Evolutionary conservation across 306 rosid species (phyloP).

Genomic region (Lathyrus tuberosus): DNA sequence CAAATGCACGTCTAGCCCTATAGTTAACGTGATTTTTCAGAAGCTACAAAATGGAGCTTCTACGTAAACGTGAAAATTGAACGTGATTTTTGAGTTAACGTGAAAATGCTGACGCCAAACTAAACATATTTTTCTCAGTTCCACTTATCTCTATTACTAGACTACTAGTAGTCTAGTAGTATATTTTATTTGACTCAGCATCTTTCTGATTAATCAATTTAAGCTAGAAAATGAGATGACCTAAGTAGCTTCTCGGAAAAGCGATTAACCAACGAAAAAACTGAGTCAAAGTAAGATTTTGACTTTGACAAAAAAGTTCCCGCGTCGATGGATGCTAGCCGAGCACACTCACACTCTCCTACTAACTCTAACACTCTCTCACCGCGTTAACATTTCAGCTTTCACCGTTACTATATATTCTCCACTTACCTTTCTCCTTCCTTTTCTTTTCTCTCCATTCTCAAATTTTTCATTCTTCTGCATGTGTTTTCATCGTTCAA

Average conservation of each 20-base stretch:
- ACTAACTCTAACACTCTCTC: constrained; percentile 30
- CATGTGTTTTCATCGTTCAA: not conserved
- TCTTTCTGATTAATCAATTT: too few species aligned
- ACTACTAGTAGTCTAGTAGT: too few species aligned
- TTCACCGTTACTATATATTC: constrained; percentile 1
- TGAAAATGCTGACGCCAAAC: too few species aligned
- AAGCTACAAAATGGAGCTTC: too few species aligned
- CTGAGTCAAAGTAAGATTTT: not conserved
- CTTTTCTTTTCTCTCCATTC: not conserved
- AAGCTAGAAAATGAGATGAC: too few species aligned
- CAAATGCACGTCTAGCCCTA: too few species aligned
- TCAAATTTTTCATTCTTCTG: not conserved
- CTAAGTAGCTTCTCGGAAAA: constrained; percentile 30
- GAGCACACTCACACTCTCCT: not conserved
- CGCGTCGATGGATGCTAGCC: constrained; percentile 29
- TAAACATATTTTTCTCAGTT: too few species aligned
- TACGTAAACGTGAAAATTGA: too few species aligned
- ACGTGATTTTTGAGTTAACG: too few species aligned
- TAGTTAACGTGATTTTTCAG: too few species aligned
- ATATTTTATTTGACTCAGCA: too few species aligned
- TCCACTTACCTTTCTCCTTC: not conserved
- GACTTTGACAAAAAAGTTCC: constrained; percentile 38
- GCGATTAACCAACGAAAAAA: not conserved
- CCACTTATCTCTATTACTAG: too few species aligned
- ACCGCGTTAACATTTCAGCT: constrained; percentile 35